Evolutionary conservation across 1,139 yeast species (phyloP), one percentile per base, ranked within the genome.

Genomic region (Suhomyces coccinellae): DNA sequence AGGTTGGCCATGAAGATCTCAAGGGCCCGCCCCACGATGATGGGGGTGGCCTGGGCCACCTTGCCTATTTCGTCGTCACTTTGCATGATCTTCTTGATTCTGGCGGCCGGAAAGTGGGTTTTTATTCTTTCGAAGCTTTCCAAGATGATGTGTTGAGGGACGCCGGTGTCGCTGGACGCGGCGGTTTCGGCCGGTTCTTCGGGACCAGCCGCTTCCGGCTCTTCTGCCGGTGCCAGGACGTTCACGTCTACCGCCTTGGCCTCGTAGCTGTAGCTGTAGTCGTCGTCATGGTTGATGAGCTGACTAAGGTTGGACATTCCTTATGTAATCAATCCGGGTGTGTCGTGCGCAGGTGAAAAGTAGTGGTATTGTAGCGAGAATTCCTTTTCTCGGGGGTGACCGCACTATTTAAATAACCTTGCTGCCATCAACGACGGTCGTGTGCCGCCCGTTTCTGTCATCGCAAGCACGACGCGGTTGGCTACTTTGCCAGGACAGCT

Each of bases 11-110:
- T 82, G 62, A 93, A 93, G 50, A 89, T 80, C 67, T 93, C 99
- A 45, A 93, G 74, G 0, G 98, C 97, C 52, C 97, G 79, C 9
- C 99, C 97, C 11, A 93, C 97, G 27, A 91, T 91, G 20, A 93
- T 86, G 0, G 99, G 99, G 3, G 99, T 93, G 4, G 97, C 98
- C 63, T 91, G 98, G 9, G 99, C 97, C 13, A 95, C 99, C 65
- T 93, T 93, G 5, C 99, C 99, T 40, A 93, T 91, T 55, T 93
- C 99, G 56, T 93, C 99, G 65, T 93, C 99, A 41, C 96, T 85
- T 63, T 93, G 99, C 97, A 93, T 91, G 47, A 93, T 82, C 60
- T 95, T 87, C 71, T 93, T 93, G 62, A 93, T 91, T 52, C 98
- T 80, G 3, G 99, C 99, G 41, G 96, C 95, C 5, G 99, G 99